phyloP scores from a whole-genome alignment of 2,329 filamentous ascomycete genomes.

The Cytospora piceae region DNA sequence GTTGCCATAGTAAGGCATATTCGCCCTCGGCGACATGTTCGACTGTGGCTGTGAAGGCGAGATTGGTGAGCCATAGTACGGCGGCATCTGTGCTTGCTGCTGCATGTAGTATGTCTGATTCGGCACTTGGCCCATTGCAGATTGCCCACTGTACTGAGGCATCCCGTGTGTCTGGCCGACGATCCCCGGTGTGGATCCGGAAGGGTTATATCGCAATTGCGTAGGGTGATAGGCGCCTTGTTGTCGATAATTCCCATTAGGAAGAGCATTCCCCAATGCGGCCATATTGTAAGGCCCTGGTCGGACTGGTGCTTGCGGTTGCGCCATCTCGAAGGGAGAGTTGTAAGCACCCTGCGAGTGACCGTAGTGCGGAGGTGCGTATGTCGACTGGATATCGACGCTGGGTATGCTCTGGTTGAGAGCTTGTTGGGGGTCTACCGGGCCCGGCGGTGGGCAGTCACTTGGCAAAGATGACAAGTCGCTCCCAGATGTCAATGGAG shows the following conservation, averaged over 20 bases:
- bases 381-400: slow-evolving; percentile 33
- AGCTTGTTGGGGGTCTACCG: slow-evolving; percentile 34
- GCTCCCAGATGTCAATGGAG: slow-evolving; percentile 35
- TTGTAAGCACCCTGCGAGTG: slow-evolving; percentile 46
- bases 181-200: slow-evolving; percentile 42
- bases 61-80: slow-evolving; percentile 49
- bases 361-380: slow-evolving; percentile 39
- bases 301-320: slow-evolving; percentile 38
- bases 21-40: slow-evolving; percentile 43
- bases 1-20: slow-evolving; percentile 49
- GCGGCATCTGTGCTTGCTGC: slow-evolving; percentile 48
- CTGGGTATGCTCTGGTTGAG: slow-evolving; percentile 33
- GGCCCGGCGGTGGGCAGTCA: slow-evolving; percentile 31
- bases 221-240: slow-evolving; percentile 43
- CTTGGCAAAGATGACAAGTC: slow-evolving; percentile 36
- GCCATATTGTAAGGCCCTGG: slow-evolving; percentile 52
- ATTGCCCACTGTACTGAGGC: slow-evolving; percentile 45
- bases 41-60: slow-evolving; percentile 43
- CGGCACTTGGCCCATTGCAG: slow-evolving; percentile 42
- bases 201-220: slow-evolving; percentile 40
- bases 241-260: slow-evolving; percentile 45
- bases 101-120: slow-evolving; percentile 53
- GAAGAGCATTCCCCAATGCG: slow-evolving; percentile 49
- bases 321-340: slow-evolving; percentile 48
- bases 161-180: slow-evolving; percentile 43